phyloP scores from a whole-genome alignment of 768 basidiomycete genomes.

The Suillus occidentalis region DNA sequence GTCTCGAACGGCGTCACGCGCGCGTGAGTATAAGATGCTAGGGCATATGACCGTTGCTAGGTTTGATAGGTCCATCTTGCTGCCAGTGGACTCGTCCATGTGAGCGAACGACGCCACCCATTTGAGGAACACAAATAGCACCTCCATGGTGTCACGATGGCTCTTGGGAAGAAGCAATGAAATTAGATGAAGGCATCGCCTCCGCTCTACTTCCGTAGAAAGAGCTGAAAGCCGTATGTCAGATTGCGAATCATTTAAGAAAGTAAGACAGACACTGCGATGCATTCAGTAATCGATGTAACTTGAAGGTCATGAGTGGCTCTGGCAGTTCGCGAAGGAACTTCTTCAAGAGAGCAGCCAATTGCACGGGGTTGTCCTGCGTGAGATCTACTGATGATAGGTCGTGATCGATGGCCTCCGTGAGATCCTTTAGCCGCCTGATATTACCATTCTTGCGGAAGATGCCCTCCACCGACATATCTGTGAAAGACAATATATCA shows the following conservation, averaged over 20 bases:
- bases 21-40: slow-evolving; percentile 92
- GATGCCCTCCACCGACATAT: slow-evolving; percentile 99
- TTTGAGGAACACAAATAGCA: slow-evolving; percentile 96
- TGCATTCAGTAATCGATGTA: slow-evolving; percentile 85
- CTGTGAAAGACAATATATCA: slow-evolving; percentile 40
- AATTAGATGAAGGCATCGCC: slow-evolving; percentile 81
- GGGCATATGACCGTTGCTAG: slow-evolving; percentile 97
- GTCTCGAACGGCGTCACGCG: slow-evolving; percentile 83
- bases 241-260: not conserved
- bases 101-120: slow-evolving; percentile 99
- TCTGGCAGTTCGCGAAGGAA: slow-evolving; percentile 96
- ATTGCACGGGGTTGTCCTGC: slow-evolving; percentile 94
- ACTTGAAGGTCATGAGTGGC: slow-evolving; percentile 91
- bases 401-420: slow-evolving; percentile 94
- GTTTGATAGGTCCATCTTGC: slow-evolving; percentile 97
- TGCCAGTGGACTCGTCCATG: slow-evolving; percentile 94
- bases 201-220: slow-evolving; percentile 72
- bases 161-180: slow-evolving; percentile 86
- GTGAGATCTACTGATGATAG: slow-evolving; percentile 87
- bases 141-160: slow-evolving; percentile 97
- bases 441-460: slow-evolving; percentile 99
- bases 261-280: slow-evolving; percentile 72
- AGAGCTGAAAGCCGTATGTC: slow-evolving; percentile 48
- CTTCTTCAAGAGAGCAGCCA: slow-evolving; percentile 95
- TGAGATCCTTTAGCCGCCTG: slow-evolving; percentile 84